These are phyloP conservation scores for Pelagophyceae sp. DNA, from an alignment of 352 stramenopile species.

Conservation along the genomic window DNA sequence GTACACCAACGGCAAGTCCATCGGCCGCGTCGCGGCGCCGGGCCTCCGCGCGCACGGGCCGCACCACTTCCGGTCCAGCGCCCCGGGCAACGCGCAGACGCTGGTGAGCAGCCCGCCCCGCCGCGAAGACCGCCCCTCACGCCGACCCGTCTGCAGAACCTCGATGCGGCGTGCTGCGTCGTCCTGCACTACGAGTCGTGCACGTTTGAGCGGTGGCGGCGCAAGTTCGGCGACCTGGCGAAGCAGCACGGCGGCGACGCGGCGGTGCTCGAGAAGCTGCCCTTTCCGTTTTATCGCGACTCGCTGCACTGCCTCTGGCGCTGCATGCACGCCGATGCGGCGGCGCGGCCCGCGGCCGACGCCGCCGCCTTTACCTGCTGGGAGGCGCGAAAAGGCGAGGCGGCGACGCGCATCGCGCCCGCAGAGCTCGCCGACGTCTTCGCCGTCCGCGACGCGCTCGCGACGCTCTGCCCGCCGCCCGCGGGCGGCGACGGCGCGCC, in stretches of 20 bases:
- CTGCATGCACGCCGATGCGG: neutral
- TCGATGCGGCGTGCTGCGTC: neutral
- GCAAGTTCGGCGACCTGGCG: conserved; percentile 5
- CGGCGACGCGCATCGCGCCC: neutral
- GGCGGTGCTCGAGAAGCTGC: neutral
- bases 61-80: conserved; percentile 3
- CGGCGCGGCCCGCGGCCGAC: neutral
- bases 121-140: too few species aligned
- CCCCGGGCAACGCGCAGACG: neutral
- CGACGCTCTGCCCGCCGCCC: neutral
- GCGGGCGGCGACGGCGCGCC: too few species aligned
- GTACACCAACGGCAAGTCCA: conserved; percentile 18
- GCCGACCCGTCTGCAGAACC: too few species aligned
- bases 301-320: neutral
- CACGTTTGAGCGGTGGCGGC: neutral
- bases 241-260: neutral
- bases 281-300: conserved; percentile 14
- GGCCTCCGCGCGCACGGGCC: conserved; percentile 13
- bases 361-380: neutral
- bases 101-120: too few species aligned
- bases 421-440: neutral
- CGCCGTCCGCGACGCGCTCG: neutral
- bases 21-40: neutral
- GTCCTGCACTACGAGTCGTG: conserved; percentile 14
- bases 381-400: neutral